Base-by-base conservation (phyloP, 345 rosid genomes). In the Sisymbrium irio region DNA sequence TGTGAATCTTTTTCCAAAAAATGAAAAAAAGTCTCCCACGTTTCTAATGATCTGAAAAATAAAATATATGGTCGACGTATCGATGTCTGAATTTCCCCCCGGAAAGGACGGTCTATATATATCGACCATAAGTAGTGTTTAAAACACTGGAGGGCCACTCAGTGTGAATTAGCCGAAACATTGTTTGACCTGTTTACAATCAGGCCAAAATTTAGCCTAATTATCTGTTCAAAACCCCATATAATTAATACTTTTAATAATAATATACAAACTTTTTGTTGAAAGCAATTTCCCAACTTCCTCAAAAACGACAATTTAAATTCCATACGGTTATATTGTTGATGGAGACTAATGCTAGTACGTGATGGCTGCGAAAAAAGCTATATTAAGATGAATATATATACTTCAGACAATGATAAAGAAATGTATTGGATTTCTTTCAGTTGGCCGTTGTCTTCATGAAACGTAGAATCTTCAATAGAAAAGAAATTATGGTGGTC, bases 111-210 rank as follows among this genome's bases (percentile, higher is more conserved):
- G 73, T 20, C 33, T 32, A 14, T 69, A 19, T n/a, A 1, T 22
- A 56, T 69, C 7, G 65, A 20, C 74, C 55, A 57, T 32, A 57
- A 56, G 35, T 69, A 14, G 57, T 42, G 55, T 56, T 45, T 14
- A 19, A 28, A 69, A 54, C 44, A 39, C 33, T 42, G 20, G 64
- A 30, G 33, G 42, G 63, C 73, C 64, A 56, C 20, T 56, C 7
- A 56, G 42, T 44, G 65, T 57, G 65, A 65, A 44, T 57, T 69
- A 14, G 56, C 55, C 46, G 55, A 42, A 69, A 30, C 73, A 56
- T n/a, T 14, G 44, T 57, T 56, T 20, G 20, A 55, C 28, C 28
- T 3, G 28, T 68, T 18, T 18, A 6, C 18, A 28, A 41, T 55
- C n/a, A 41, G 14, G 72, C 40, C 53, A 55, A 68, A 51, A 2